Evolutionary conservation across 306 rosid genomes (phyloP).

Genomic region (Acacia confusa): DNA sequence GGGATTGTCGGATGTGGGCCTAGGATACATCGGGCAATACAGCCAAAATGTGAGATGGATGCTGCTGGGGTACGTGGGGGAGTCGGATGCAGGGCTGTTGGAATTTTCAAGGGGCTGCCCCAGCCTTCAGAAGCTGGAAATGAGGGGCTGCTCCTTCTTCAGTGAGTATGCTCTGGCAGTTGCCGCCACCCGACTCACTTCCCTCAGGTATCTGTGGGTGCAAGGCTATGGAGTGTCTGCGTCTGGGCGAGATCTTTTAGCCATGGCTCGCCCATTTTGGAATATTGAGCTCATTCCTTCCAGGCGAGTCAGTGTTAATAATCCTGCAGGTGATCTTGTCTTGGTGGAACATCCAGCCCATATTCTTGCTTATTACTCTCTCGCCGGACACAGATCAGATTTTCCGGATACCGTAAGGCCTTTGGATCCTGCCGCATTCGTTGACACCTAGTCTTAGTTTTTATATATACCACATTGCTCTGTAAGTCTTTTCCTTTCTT

Average conservation of each 20-base stretch:
- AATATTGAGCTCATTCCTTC: constrained; percentile 87
- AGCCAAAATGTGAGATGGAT: constrained; percentile 92
- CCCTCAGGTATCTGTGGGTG: constrained; percentile 93
- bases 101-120: constrained; percentile 84
- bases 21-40: constrained; percentile 68
- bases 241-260: constrained; percentile 65
- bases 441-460: constrained; percentile 40
- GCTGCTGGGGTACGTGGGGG: constrained; percentile 87
- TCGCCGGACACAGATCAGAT: constrained; percentile 89
- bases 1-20: constrained; percentile 78
- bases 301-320: constrained; percentile 31
- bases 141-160: constrained; percentile 86
- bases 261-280: constrained; percentile 91
- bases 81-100: constrained; percentile 76
- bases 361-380: constrained; percentile 92
- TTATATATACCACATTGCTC: constrained; percentile 44
- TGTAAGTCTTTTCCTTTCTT: constrained; percentile 30
- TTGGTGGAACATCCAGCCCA: constrained; percentile 74
- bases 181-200: constrained; percentile 65
- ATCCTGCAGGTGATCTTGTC: constrained; percentile 14
- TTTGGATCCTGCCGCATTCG: constrained; percentile 36
- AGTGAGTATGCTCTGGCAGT: constrained; percentile 73
- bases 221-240: constrained; percentile 75
- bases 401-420: constrained; percentile 72
- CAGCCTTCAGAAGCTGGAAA: constrained; percentile 81